Conservation (phyloP, 352 stramenopile genomes). For the Plasmopara muralis region DNA sequence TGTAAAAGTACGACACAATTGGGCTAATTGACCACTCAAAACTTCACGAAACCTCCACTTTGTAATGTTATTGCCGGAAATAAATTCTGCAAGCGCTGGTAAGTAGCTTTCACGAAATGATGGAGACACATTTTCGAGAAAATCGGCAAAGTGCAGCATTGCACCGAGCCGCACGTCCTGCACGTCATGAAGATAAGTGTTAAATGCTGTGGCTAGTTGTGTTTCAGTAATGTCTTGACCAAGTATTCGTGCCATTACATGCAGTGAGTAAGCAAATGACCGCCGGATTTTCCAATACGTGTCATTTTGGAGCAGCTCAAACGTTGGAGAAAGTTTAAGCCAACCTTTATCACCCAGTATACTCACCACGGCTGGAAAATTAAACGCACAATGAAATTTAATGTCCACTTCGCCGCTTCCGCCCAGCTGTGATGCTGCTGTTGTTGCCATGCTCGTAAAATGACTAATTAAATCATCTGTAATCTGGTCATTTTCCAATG, state of each 20-base stretch:
- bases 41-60: slow-evolving; percentile 83
- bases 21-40: slow-evolving; percentile 63
- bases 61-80: slow-evolving; percentile 57
- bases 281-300: slow-evolving; percentile 86
- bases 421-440: slow-evolving; percentile 44
- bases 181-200: slow-evolving; percentile 78
- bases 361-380: slow-evolving; percentile 84
- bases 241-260: slow-evolving; percentile 82
- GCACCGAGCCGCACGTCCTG: slow-evolving; percentile 76
- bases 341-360: slow-evolving; percentile 68
- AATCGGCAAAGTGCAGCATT: slow-evolving; percentile 82
- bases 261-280: slow-evolving; percentile 89
- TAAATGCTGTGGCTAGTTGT: slow-evolving; percentile 75
- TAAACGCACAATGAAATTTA: slow-evolving; percentile 89
- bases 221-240: slow-evolving; percentile 71
- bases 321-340: slow-evolving; percentile 71
- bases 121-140: slow-evolving; percentile 65
- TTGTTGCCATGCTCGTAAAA: slow-evolving; percentile 82
- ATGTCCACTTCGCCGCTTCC: slow-evolving; percentile 82
- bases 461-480: slow-evolving; percentile 71
- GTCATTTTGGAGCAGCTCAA: slow-evolving; percentile 73
- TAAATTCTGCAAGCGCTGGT: slow-evolving; percentile 60
- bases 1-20: slow-evolving; percentile 68
- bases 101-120: slow-evolving; percentile 76
- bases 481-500: slow-evolving; percentile 83